Conservation (phyloP, 2,329 filamentous ascomycete genomes). For the Biscogniauxia sp. region DNA sequence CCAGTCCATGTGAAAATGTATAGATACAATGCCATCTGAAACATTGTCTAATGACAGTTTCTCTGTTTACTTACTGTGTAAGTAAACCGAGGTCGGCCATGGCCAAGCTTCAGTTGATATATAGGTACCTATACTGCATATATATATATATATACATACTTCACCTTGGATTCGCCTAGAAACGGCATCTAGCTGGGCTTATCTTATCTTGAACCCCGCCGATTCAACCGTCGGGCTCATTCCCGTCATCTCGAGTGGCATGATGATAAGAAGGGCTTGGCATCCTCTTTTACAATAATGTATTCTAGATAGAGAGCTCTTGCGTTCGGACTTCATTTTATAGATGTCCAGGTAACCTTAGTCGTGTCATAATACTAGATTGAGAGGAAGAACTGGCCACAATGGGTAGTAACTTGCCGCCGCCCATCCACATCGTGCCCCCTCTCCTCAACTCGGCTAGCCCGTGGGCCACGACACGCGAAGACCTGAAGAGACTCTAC, state of each 20-base stretch:
- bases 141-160: too few relatives aligned
- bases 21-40: background rate
- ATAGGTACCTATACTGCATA: too few relatives aligned
- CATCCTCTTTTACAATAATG: too few relatives aligned
- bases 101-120: too few relatives aligned
- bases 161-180: background rate
- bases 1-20: background rate
- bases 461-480: conserved; percentile 69
- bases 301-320: background rate
- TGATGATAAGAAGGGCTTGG: background rate
- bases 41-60: background rate
- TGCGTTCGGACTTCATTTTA: too few relatives aligned
- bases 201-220: conserved; percentile 19
- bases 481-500: conserved; percentile 62
- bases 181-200: background rate
- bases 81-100: too few relatives aligned
- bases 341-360: background rate
- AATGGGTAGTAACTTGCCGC: conserved; percentile 33
- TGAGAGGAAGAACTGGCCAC: background rate
- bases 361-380: background rate
- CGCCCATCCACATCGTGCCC: conserved; percentile 54
- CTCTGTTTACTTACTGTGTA: too few relatives aligned
- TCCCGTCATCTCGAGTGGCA: background rate
- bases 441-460: conserved; percentile 73
- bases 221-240: background rate